phyloP scores from a whole-genome alignment of 2,329 filamentous ascomycete species.

The Sporothrix curviconia region DNA sequence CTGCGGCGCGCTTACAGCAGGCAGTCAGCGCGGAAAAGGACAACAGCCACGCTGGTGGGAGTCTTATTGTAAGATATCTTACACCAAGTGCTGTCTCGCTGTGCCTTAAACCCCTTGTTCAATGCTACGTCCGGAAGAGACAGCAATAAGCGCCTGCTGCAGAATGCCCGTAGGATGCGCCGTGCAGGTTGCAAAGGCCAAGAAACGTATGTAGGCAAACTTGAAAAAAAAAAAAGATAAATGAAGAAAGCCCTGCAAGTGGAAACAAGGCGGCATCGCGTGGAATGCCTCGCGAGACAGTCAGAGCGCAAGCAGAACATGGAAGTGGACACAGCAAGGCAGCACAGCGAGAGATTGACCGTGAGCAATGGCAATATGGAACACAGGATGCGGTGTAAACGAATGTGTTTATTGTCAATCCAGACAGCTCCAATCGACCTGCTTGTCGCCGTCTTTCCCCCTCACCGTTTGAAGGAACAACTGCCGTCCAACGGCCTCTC shows the following conservation, averaged over 20 bases:
- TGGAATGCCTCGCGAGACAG: neutral
- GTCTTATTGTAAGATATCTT: neutral
- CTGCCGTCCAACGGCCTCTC: neutral
- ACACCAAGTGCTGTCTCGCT: neutral
- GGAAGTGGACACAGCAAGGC: too few species aligned
- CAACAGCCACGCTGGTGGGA: too few species aligned
- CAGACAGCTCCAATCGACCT: neutral
- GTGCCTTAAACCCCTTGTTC: neutral
- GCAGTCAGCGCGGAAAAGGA: too few species aligned
- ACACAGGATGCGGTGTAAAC: neutral
- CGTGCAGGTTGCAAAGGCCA: neutral
- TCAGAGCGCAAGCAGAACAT: neutral
- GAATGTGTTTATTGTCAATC: neutral
- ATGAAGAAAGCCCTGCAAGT: neutral
- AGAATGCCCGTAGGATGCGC: neutral
- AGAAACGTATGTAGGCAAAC: neutral
- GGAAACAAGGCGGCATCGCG: neutral
- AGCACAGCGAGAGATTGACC: too few species aligned
- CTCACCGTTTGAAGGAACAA: too few species aligned
- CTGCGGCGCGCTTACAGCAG: too few species aligned
- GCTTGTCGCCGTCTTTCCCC: neutral
- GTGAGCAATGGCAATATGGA: too few species aligned
- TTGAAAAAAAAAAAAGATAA: neutral
- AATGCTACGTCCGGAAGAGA: neutral
- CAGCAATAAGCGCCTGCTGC: neutral